Base-by-base conservation (phyloP, 1,284 basidiomycete genomes). In the Boletus semigastroideus region DNA sequence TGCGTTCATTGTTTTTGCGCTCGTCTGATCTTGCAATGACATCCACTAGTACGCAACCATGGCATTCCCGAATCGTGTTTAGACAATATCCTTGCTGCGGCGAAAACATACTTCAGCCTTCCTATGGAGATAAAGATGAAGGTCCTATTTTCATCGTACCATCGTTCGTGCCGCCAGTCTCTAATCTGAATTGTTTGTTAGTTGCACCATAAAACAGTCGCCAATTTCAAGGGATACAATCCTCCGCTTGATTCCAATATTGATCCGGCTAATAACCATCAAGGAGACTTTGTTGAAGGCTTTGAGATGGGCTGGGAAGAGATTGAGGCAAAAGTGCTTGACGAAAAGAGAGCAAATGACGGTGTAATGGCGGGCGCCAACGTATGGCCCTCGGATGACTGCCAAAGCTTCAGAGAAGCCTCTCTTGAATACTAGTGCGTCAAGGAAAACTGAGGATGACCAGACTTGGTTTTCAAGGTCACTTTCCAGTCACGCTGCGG, bases 211-310 rank as follows among this genome's bases (percentile, higher is more conserved):
- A 78, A 77, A 55, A 85, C 84, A 50, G 79, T 78, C n/a, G 57
- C 76, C 1, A 86, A 86, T 61, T 94, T 90, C 72, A 90, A 89
- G 69, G 92, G 92, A 2, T 94, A 92, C 65, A 86, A 80, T 42
- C 79, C 81, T 12, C 71, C 87, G 10, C 72, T 87, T 9, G 82
- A 82, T 46, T 81, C 82, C 60, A 87, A 87, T 61, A 83, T 79
- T 20, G 78, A 90, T 62, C 77, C 83, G 10, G 74, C 75, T 50
- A 81, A 14, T 61, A 74, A 79, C 52, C 78, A 7, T 59, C 72
- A 78, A 39, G 92, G 92, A 0, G 92, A 95, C 68, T 73, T 92
- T 77, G 88, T 92, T 63, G 92, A 94, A 67, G 88, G 86, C 1
- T 94, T 92, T 65, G 86, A 91, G 58, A 75, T 93, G 46, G 89